These are phyloP conservation scores for Elymus sibiricus DNA, from an alignment of 176 grass and related monocot species.

Conservation along the genomic window DNA sequence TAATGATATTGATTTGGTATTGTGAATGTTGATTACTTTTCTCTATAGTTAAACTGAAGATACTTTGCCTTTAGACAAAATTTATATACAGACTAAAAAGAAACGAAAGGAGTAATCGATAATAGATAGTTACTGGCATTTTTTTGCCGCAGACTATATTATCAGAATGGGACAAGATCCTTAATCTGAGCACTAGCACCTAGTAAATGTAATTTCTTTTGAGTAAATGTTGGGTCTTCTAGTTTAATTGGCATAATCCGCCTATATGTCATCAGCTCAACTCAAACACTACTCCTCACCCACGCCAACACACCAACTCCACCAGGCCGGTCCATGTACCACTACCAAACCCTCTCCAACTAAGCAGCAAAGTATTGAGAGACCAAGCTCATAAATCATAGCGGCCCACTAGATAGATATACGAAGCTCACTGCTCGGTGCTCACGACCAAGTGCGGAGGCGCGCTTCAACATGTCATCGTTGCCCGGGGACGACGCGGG, in stretches of 20 bases:
- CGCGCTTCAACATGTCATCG: conserved; percentile 22
- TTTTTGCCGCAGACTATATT: too few relatives aligned
- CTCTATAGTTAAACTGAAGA: too few relatives aligned
- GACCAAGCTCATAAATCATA: conserved; percentile 8
- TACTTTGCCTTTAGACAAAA: too few relatives aligned
- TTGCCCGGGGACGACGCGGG: background rate
- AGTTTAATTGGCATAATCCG: background rate
- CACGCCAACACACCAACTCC: conserved; percentile 37
- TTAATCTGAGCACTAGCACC: too few relatives aligned
- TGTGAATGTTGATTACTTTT: too few relatives aligned
- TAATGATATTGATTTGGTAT: too few relatives aligned
- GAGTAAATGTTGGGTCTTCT: too few relatives aligned
- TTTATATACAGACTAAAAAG: too few relatives aligned
- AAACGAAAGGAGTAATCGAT: too few relatives aligned
- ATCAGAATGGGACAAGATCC: too few relatives aligned
- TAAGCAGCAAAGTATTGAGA: background rate
- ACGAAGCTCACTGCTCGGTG: background rate
- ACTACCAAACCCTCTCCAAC: conserved; percentile 31
- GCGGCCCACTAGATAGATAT: background rate
- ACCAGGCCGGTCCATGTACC: background rate
- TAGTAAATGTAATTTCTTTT: too few relatives aligned
- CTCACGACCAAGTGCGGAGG: background rate
- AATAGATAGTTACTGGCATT: too few relatives aligned
- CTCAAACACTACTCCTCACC: conserved; percentile 18
- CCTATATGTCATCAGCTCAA: background rate